Base-by-base conservation (phyloP, 305 asterid species). In the Withania somnifera region DNA sequence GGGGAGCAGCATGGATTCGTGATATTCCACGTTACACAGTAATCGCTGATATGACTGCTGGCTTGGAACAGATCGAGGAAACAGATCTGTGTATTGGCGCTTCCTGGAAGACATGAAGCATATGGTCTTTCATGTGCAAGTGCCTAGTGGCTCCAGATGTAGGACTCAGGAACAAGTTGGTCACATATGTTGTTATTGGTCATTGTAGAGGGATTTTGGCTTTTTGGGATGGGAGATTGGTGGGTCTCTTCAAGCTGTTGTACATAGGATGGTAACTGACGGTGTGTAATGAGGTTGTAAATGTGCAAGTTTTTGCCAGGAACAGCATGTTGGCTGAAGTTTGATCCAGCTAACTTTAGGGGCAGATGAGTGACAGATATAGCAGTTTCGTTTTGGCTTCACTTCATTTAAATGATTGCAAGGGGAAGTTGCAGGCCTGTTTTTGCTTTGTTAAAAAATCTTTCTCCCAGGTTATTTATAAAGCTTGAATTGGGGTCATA, bases 231-330 rank as follows among this genome's bases (percentile, higher is more conserved):
- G 83, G 83, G 83, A 80, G 57, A 45, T 15, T 80, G 77, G 73
- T 17, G 58, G 45, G 78, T 80, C 77, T 79, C 63, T 36, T 61
- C 20, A 64, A 45, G 50, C 57, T 81, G 78, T 66, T 81, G 83
- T 81, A 64, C 51, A 64, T 81, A 81, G 34, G 50, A 47, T 17
- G 38, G 45, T 79, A 36, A 79, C 38, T 50, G 66, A 80, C 83
- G 30, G 83, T 81, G 79, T 81, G 51, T 81, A 66, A 69, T 50
- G 83, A 81, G 83, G 78, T 81, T 81, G 83, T 71, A 60, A 52
- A 51, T 61, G 58, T 52, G 30, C 51, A 53, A 19, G 68, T 80
- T 42, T 79, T 81, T 81, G 78, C 83, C 83, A 81, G 83, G 67
- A 47, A 81, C 73, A 47, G 63, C 67, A 56, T 32, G 81, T 69